Base-by-base conservation (phyloP, 2,329 filamentous ascomycete genomes). In the Penicillium sp. region DNA sequence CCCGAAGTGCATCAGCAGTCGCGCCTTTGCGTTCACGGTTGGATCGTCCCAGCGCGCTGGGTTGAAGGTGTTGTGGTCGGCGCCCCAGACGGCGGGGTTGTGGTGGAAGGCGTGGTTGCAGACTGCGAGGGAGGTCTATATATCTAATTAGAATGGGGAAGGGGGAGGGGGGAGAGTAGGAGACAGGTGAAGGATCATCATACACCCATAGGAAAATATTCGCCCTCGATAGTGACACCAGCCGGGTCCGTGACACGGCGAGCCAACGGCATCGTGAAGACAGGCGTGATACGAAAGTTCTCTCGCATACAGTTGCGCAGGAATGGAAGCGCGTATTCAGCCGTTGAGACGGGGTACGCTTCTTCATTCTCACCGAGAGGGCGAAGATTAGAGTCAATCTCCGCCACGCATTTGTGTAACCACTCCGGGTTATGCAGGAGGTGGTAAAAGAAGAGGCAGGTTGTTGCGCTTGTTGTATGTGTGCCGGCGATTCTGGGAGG, bases 91-190 rank as follows among this genome's bases (percentile, higher is more conserved):
- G 0, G 55, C 44, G 0, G 72, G 66, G 35, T 76, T 74, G 52
- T 77, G 75, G 54, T 77, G 75, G 47, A 75, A 72, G 7, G 71
- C 71, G 61, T 77, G 73, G 54, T 77, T 77, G 57, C 69, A 73
- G 4, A 76, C 70, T 2, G 72, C 71, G 9, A 77, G 60, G 2
- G 69, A 72, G 5, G 73, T 75, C 71, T 75, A 46, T 1, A 29
- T 13, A 13, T 23, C 46, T 13, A 41, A 46, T 38, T 2, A 31
- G 29, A 13, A 13, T 41, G 11, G 13, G 35, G 3, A 41, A 41
- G 11, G 13, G 2, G 3, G 13, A 6, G 9, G 11, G 4, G 3
- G 13, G 2, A 41, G 11, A 6, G 35, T 13, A 26, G 26, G 5
- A 26, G 5, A 2, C 2, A 26, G 5, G 26, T 4, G 26, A 4